These are phyloP conservation scores for Vanrija sp. DNA, from an alignment of 1,284 basidiomycete genomes.

Conservation along the genomic window DNA sequence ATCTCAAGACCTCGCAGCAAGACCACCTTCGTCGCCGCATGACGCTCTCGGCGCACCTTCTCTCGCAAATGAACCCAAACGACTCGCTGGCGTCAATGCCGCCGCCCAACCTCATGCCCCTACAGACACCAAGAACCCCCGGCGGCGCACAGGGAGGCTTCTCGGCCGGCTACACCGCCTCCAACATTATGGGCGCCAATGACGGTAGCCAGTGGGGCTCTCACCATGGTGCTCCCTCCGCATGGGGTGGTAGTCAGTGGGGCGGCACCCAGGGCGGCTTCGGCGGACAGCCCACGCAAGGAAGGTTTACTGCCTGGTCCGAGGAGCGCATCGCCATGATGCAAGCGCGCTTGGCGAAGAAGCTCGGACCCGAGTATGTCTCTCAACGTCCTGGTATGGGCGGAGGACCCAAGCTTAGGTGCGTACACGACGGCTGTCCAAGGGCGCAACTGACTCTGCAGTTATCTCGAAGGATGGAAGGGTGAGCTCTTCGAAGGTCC, in stretches of 20 bases:
- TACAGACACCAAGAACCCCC: slow-evolving; percentile 9
- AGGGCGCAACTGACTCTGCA: slow-evolving; percentile 39
- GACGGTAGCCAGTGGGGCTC: slow-evolving; percentile 10
- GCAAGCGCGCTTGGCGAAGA: slow-evolving; percentile 77
- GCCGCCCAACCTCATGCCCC: slow-evolving; percentile 8
- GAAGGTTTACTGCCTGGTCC: slow-evolving; percentile 42
- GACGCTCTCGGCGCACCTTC: slow-evolving; percentile 33
- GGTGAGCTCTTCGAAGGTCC: slow-evolving; percentile 21
- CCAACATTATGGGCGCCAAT: neutral
- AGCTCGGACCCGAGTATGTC: slow-evolving; percentile 89
- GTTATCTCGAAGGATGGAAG: slow-evolving; percentile 97
- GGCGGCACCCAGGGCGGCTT: neutral
- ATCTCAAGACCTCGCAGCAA: neutral
- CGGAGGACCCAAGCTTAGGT: slow-evolving; percentile 68
- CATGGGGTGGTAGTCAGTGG: neutral
- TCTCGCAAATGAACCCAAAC: slow-evolving; percentile 29
- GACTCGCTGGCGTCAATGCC: neutral
- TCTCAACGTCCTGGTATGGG: slow-evolving; percentile 84
- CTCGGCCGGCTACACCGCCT: neutral
- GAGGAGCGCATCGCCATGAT: slow-evolving; percentile 65
- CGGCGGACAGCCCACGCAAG: neutral
- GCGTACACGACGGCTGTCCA: slow-evolving; percentile 4
- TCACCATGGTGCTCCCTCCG: slow-evolving; percentile 8
- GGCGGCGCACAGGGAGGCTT: neutral
- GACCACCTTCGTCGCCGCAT: slow-evolving; percentile 12